Evolutionary conservation across 257 asterid species (phyloP).

Genomic region (Solanum phureja): DNA sequence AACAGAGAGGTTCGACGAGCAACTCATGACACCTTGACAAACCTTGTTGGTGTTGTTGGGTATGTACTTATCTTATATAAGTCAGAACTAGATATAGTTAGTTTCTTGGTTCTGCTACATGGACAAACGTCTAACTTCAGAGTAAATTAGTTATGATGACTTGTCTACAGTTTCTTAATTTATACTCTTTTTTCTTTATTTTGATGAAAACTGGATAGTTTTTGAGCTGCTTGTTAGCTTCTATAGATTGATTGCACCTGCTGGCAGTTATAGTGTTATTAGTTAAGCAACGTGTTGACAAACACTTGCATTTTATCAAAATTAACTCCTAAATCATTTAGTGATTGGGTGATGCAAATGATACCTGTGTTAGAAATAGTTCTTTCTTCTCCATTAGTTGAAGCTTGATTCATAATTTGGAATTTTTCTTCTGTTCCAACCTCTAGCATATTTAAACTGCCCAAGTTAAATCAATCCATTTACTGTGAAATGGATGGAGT

Average conservation of each 20-base stretch:
- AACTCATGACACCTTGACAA: constrained; percentile 87
- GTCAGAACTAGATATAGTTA: not conserved
- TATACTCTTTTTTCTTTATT: not conserved
- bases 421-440: not conserved
- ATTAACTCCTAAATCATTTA: not conserved
- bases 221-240: not conserved
- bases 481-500: not conserved
- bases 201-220: not conserved
- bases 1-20: constrained; percentile 95
- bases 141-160: not conserved
- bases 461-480: not conserved
- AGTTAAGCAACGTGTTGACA: not conserved
- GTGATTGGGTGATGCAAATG: not conserved
- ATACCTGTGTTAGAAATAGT: not conserved
- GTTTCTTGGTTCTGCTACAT: not conserved
- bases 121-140: not conserved
- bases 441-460: not conserved
- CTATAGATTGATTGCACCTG: not conserved
- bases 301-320: not conserved
- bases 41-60: constrained; percentile 67
- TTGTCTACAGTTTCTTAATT: not conserved
- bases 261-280: not conserved
- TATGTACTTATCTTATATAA: constrained; percentile 20
- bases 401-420: not conserved
- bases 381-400: not conserved